Base-by-base conservation (phyloP, 148 eudicot species). In the Rhododendron ferrugineum region DNA sequence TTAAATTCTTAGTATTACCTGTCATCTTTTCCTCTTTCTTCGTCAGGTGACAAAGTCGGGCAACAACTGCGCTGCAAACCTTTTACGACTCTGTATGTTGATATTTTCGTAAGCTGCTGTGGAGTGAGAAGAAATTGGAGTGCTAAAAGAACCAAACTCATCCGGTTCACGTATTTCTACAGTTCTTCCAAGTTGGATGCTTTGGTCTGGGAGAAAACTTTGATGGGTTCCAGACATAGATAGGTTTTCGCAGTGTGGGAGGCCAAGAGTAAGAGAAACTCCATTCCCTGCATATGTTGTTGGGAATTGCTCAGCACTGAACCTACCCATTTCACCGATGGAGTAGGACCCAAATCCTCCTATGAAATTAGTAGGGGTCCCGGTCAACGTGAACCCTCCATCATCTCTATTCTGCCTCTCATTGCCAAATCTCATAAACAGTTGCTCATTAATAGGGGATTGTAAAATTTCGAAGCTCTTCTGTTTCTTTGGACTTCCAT, bases 241-340 rank as follows among this genome's bases (percentile, higher is more conserved):
- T 37, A 90, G 86, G 84, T 87, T 93, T 64, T 93, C 98, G 44
- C 90, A 88, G 30, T 91, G 98, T 32, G 96, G 98, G 8, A 95
- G 92, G 30, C 95, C 98, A 8, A 95, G 89, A 20, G 98, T 92
- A 66, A 95, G 96, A 8, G 96, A 93, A 18, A 94, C 95, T 30
- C 89, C 90, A 75, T 92, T 93, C 20, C 90, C 91, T 73, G 88
- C 73, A 86, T 90, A 89, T 13, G 90, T 87, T 64, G 86, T 68
- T 78, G 85, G 70, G 78, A 91, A 88, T 83, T 91, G 91, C 75
- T 92, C 93, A n/a, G 91, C 60, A 66, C 87, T 83, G 84, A 90
- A 93, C 87, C 93, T 89, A 3, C 92, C 91, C 30, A 92, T 80
- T 52, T 93, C 96, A 0, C 88, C 88, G 18, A 94, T 87, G 16